Percentiles rank a stretch among this genome's conserved stretches.
These are phyloP conservation scores for Sisymbrium irio DNA, from an alignment of 345 rosid species.

Conservation along the genomic window DNA sequence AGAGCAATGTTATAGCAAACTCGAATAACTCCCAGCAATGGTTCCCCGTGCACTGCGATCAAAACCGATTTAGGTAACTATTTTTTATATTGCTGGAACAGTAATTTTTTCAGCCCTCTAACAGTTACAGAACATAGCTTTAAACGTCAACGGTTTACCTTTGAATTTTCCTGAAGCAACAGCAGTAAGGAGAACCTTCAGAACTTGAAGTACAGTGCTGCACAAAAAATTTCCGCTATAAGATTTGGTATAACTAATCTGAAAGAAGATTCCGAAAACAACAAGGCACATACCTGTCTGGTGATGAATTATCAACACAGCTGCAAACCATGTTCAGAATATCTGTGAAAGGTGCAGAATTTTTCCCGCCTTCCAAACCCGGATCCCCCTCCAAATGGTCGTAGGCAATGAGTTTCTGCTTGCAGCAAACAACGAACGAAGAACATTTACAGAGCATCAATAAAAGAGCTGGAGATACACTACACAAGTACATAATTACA, in stretches of 20 bases:
- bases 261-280: slow-evolving; percentile 20
- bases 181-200: slow-evolving; percentile 96
- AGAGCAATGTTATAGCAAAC: slow-evolving; percentile 96
- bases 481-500: background rate
- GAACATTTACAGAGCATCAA: slow-evolving; percentile 17
- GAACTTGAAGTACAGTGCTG: slow-evolving; percentile 92
- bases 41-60: slow-evolving; percentile 87
- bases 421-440: slow-evolving; percentile 24
- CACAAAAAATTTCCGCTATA: slow-evolving; percentile 29
- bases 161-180: slow-evolving; percentile 90
- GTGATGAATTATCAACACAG: slow-evolving; percentile 90
- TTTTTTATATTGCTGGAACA: slow-evolving; percentile 10
- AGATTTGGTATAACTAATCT: slow-evolving; percentile 27
- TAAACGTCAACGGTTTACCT: slow-evolving; percentile 50
- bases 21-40: slow-evolving; percentile 94
- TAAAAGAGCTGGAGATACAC: slow-evolving; percentile 6
- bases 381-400: slow-evolving; percentile 98
- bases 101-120: background rate
- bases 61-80: slow-evolving; percentile 12
- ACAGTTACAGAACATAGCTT: slow-evolving; percentile 20
- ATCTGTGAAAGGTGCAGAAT: slow-evolving; percentile 76
- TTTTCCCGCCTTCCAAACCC: slow-evolving; percentile 88
- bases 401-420: slow-evolving; percentile 91
- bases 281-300: slow-evolving; percentile 66
- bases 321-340: slow-evolving; percentile 84